Base-by-base conservation (phyloP, 208 protist genomes). In the Sergeia podlipaevii region DNA sequence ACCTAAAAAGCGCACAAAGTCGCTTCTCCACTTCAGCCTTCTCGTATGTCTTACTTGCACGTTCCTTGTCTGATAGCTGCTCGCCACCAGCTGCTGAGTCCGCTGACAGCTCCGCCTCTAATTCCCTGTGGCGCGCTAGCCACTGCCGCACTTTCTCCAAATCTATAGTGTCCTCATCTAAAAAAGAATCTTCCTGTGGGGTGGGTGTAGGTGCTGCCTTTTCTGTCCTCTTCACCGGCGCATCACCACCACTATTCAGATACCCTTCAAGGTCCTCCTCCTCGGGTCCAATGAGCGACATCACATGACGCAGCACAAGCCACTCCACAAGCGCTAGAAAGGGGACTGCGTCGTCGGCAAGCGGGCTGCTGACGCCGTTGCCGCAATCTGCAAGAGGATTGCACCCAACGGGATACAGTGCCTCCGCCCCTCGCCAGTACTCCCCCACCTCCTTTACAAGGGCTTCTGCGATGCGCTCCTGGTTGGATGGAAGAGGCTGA, bases 271-370 rank as follows among this genome's bases (percentile, higher is more conserved):
- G 44, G 20, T 70, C 42, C 23, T 77, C 74, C 26, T 80, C 62
- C 20, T 37, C 18, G 17, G n/a, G n/a, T n/a, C 58, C 57, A 17
- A 54, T 67, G 7, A 70, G 60, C 1, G 71, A 58, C 24, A 65
- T 39, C 10, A 70, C 66, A 33, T 60, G 59, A 10, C 72, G 70
- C 38, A 80, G 30, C 0, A 62, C 65, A 2, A 69, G 32, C 74
- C 74, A 81, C 46, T 80, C 74, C 10, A 73, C 74, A 24, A 87
- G 64, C 2, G 44, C 41, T n/a, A 82, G 36, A 49, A 87, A 64
- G 0, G 78, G 50, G n/a, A 74, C 41, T 10, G 33, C 50, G 23
- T 29, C 62, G 26, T 3, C 57, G 65, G 41, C 60, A 21, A 49
- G 44, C 29, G 20, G 29, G 18, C 13, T 5, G 3, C 29, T 29